Percentiles rank a stretch among this genome's conserved stretches.
These are phyloP conservation scores for Aspergillus luchuensis DNA, from an alignment of 2,329 filamentous ascomycete genomes.

Conservation along the genomic window DNA sequence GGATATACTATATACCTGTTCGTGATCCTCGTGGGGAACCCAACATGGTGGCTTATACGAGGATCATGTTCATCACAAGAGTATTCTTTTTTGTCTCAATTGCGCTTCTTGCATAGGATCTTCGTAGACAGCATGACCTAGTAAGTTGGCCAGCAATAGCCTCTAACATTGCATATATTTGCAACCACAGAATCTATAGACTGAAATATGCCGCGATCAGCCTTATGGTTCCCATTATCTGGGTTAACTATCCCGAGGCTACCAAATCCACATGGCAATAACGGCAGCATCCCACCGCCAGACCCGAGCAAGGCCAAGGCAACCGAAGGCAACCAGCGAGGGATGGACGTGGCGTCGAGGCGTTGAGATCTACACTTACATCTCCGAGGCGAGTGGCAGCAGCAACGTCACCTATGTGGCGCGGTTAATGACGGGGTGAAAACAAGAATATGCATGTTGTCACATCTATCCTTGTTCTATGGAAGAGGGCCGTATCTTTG, in stretches of 20 bases:
- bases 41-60: background rate
- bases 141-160: background rate
- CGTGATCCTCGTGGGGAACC: background rate
- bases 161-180: background rate
- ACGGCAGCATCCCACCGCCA: background rate
- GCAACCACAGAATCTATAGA: background rate
- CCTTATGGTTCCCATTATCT: background rate
- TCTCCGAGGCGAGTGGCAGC: too few species aligned
- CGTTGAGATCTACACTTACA: too few species aligned
- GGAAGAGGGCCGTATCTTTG: too few species aligned
- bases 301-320: slow-evolving; percentile 15
- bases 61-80: background rate
- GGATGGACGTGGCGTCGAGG: too few species aligned
- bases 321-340: slow-evolving; percentile 50
- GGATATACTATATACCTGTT: background rate
- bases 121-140: background rate
- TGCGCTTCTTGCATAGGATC: background rate
- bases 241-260: background rate
- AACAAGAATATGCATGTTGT: too few species aligned
- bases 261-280: background rate
- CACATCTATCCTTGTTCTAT: too few species aligned
- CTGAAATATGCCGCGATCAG: background rate
- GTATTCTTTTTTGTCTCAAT: background rate
- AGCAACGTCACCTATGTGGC: too few species aligned
- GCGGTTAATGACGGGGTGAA: too few species aligned